Evolutionary conservation across 495 filamentous ascomycete species (phyloP).

Genomic region (Melanomma pulvis-pyrius): DNA sequence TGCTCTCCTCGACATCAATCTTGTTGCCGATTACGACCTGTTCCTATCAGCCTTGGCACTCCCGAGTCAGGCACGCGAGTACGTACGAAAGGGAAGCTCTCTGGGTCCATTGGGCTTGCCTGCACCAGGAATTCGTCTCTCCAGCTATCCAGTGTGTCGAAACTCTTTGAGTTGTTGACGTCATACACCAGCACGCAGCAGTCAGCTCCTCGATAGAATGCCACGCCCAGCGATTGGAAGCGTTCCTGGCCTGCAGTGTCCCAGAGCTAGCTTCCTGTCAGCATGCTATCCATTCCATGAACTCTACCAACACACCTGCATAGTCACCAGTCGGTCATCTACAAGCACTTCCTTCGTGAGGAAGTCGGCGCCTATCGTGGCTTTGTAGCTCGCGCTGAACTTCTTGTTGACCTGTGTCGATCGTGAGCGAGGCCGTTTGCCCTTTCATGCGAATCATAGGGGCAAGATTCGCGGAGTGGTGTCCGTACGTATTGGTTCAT

Average conservation of each 20-base stretch:
- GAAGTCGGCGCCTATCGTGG: conserved; percentile 98
- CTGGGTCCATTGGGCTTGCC: conserved; percentile 91
- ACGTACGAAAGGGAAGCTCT: conserved; percentile 96
- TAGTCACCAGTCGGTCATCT: conserved; percentile 94
- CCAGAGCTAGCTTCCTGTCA: conserved; percentile 74
- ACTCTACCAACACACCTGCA: conserved; percentile 73
- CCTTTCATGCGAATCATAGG: neutral
- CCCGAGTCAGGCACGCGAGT: neutral
- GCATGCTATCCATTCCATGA: conserved; percentile 10
- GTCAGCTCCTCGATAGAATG: conserved; percentile 97
- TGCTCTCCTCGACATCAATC: conserved; percentile 97
- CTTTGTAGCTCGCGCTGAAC: conserved; percentile 99
- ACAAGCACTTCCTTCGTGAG: conserved; percentile 97
- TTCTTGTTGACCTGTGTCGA: conserved; percentile 95
- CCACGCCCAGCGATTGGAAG: conserved; percentile 96
- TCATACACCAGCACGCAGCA: conserved; percentile 99
- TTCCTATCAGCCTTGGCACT: conserved; percentile 9
- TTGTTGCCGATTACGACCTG: conserved; percentile 97
- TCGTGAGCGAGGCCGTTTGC: neutral
- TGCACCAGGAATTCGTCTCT: conserved; percentile 98
- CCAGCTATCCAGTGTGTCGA: conserved; percentile 98
- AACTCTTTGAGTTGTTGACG: conserved; percentile 98
- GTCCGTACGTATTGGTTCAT: conserved; percentile 99
- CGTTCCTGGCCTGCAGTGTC: conserved; percentile 97
- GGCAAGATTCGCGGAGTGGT: conserved; percentile 5